Conservation (phyloP, 768 basidiomycete species). For the Leccinum fibrillosum region DNA sequence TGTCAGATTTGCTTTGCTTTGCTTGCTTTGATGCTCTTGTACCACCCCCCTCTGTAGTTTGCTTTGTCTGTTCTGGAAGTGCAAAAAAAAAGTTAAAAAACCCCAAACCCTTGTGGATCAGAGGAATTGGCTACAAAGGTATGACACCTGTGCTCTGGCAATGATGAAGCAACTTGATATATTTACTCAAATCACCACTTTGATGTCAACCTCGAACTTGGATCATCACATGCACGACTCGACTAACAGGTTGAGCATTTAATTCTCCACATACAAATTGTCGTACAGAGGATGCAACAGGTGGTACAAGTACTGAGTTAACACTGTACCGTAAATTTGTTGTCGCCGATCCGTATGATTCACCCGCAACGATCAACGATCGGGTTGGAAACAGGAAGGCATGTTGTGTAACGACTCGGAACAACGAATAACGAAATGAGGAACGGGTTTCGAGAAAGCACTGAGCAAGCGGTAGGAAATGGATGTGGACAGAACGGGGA, state of each 20-base stretch:
- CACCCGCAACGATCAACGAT: conserved; percentile 13
- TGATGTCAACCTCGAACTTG: background rate
- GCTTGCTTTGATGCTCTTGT: background rate
- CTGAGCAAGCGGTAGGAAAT: background rate
- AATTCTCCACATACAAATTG: conserved; percentile 18
- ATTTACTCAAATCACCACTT: background rate
- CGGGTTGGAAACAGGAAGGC: background rate
- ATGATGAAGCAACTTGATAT: background rate
- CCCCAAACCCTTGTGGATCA: background rate
- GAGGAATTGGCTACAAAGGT: too few relatives aligned
- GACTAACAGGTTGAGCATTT: background rate
- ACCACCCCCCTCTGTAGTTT: background rate
- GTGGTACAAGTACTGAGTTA: conserved; percentile 18
- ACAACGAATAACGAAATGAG: conserved; percentile 17
- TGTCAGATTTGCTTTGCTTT: background rate
- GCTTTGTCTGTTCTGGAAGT: conserved; percentile 10
- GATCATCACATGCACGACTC: background rate
- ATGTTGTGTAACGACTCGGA: conserved; percentile 13
- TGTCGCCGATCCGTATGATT: background rate
- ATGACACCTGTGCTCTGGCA: background rate
- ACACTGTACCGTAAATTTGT: conserved; percentile 18
- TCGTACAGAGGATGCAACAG: conserved; percentile 20
- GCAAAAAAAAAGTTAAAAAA: conserved; percentile 4
- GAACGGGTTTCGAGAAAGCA: background rate
- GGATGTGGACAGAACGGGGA: background rate